Conservation (phyloP, 2,329 filamentous ascomycete species). For the Dothistroma pini region DNA sequence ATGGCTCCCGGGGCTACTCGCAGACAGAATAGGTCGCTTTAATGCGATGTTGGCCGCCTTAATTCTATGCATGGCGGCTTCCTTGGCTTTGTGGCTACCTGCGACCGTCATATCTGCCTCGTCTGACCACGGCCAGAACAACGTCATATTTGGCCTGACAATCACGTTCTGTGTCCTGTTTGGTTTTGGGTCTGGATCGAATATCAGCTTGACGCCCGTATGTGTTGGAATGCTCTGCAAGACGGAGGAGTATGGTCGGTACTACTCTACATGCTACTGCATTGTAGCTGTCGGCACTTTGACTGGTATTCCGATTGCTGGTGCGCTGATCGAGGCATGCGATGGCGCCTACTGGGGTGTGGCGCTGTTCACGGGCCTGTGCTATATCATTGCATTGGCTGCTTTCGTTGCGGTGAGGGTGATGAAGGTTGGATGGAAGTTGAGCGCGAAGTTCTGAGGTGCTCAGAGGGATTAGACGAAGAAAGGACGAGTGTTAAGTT, state of each 20-base stretch:
- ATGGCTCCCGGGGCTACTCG: constrained; percentile 71
- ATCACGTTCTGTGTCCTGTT: constrained; percentile 33
- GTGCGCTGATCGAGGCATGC: constrained; percentile 24
- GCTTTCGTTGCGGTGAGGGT: constrained; percentile 36
- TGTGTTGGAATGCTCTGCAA: constrained; percentile 48
- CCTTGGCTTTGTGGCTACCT: constrained; percentile 74
- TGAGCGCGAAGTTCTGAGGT: constrained; percentile 20
- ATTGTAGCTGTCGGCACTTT: constrained; percentile 28
- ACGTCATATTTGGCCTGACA: constrained; percentile 24
- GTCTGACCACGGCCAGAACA: constrained; percentile 5
- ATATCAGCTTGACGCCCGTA: constrained; percentile 38
- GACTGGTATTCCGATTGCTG: constrained; percentile 34
- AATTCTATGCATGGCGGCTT: constrained; percentile 61
- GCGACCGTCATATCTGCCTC: constrained; percentile 40
- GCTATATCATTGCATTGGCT: constrained; percentile 22
- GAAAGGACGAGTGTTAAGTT: too few relatives aligned
- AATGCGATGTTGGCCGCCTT: constrained; percentile 75
- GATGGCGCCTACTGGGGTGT: constrained; percentile 32
- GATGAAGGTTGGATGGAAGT: constrained; percentile 40
- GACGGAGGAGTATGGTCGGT: constrained; percentile 40
- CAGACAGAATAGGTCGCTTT: constrained; percentile 78
- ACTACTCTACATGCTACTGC: constrained; percentile 37
- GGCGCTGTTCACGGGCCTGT: constrained; percentile 26
- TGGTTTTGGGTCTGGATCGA: constrained; percentile 39
- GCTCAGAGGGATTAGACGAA: too few relatives aligned